Conservation (phyloP, 1,284 basidiomycete species). For the Cutaneotrichosporon arboriforme region DNA sequence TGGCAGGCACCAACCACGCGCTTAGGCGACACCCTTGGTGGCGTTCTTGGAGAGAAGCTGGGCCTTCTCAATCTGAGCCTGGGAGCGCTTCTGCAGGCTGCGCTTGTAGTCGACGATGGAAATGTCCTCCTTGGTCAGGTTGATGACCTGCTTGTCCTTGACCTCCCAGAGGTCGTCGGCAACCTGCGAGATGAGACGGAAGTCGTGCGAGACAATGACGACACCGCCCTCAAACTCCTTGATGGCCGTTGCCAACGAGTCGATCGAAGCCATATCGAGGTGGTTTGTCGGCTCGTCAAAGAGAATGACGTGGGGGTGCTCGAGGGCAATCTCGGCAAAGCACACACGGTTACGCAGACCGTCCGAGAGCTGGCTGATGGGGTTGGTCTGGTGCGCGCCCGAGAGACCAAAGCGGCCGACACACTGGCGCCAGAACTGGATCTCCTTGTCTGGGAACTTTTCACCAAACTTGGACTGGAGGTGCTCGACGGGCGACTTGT, state of each 20-base stretch:
- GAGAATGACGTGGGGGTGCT: conserved; percentile 83
- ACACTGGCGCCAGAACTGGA: conserved; percentile 82
- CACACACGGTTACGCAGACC: conserved; percentile 79
- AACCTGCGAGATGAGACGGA: conserved; percentile 91
- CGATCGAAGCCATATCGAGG: conserved; percentile 70
- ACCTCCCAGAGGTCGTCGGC: conserved; percentile 99
- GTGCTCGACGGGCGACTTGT: conserved; percentile 88
- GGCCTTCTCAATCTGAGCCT: conserved; percentile 74
- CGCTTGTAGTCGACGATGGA: conserved; percentile 88
- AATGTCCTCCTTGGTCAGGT: conserved; percentile 82
- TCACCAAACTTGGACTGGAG: conserved; percentile 72
- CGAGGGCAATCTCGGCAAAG: conserved; percentile 66
- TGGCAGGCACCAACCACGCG: not conserved
- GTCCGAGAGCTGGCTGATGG: conserved; percentile 91
- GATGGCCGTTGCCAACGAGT: conserved; percentile 88
- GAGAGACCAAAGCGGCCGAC: conserved; percentile 94
- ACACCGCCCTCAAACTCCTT: conserved; percentile 97
- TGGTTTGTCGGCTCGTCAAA: conserved; percentile 61
- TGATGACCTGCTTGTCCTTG: conserved; percentile 86
- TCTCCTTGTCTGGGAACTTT: conserved; percentile 93
- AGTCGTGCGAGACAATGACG: conserved; percentile 95
- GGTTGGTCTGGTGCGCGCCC: conserved; percentile 85
- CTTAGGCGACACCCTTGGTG: conserved; percentile 47
- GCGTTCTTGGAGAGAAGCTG: conserved; percentile 77
- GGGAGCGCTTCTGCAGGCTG: conserved; percentile 46